Evolutionary conservation across 305 asterid species (phyloP).

Genomic region (Petunia hybrid): DNA sequence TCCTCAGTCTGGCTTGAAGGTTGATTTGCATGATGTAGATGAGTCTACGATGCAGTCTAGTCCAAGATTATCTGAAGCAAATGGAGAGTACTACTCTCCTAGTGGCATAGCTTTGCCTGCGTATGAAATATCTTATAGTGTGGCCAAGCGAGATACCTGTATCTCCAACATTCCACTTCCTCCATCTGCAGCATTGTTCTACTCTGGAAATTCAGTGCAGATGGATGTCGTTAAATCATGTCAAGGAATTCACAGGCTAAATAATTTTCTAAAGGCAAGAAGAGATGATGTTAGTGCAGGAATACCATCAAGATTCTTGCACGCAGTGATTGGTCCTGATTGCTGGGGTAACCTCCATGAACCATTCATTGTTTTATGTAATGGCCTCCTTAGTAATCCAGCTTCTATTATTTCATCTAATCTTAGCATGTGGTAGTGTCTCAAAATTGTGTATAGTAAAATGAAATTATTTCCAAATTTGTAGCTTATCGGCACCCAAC

Average conservation of each 20-base stretch:
- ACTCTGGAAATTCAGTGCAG: conserved; percentile 61
- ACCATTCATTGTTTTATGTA: background rate
- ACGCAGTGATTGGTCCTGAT: conserved; percentile 75
- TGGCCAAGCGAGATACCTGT: conserved; percentile 48
- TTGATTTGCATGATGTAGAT: conserved; percentile 37
- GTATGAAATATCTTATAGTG: conserved; percentile 49
- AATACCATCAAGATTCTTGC: conserved; percentile 80
- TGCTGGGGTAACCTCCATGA: conserved; percentile 53
- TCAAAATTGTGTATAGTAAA: background rate
- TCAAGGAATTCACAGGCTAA: conserved; percentile 62
- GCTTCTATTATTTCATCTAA: background rate
- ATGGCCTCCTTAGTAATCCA: background rate
- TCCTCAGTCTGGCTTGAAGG: conserved; percentile 43
- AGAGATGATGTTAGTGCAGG: conserved; percentile 68
- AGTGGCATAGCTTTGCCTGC: conserved; percentile 39
- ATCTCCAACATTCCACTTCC: conserved; percentile 63
- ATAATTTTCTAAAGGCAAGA: conserved; percentile 64
- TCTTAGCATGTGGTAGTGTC: background rate
- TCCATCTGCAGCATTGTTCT: conserved; percentile 79
- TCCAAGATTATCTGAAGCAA: conserved; percentile 42
- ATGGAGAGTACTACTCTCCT: conserved; percentile 42
- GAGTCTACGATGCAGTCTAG: conserved; percentile 43
- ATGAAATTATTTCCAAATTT: background rate
- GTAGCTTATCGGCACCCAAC: background rate
- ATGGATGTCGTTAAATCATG: conserved; percentile 64